phyloP scores from a whole-genome alignment of 805 yeast species.

The Jamesozyma gamospora region DNA sequence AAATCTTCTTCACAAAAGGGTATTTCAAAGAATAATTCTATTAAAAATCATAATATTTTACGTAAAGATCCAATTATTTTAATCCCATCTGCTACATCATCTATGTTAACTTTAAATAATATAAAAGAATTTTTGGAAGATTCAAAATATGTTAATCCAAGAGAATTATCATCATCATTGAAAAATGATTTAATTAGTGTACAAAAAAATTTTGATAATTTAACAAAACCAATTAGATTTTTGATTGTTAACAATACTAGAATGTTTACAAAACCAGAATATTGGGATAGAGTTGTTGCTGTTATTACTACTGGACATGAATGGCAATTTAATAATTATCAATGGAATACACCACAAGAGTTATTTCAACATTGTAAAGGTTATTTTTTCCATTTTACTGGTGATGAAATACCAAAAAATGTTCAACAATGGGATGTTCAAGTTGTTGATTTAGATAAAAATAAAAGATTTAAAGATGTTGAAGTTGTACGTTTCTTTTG shows the following conservation, averaged over 20 bases:
- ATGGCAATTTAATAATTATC: constrained; percentile 91
- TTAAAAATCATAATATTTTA: constrained; percentile 1
- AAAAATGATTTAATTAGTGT: constrained; percentile 25
- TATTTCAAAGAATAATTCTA: constrained; percentile 11
- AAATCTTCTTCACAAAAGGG: constrained; percentile 16
- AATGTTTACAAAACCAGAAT: constrained; percentile 81
- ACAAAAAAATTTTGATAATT: constrained; percentile 25
- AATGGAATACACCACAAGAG: constrained; percentile 67
- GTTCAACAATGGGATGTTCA: constrained; percentile 85
- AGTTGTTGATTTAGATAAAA: constrained; percentile 66
- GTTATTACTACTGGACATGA: constrained; percentile 93
- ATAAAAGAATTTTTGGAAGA: constrained; percentile 62
- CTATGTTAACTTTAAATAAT: constrained; percentile 54
- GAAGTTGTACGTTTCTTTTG: constrained; percentile 80
- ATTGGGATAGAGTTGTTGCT: constrained; percentile 96
- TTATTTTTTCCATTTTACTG: constrained; percentile 62
- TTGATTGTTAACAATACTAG: constrained; percentile 83
- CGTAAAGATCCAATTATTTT: constrained; percentile 58
- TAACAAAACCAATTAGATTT: constrained; percentile 26
- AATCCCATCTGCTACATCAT: constrained; percentile 71
- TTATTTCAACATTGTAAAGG: constrained; percentile 82
- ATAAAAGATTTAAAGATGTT: constrained; percentile 76
- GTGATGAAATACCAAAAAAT: constrained; percentile 68
- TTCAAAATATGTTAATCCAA: constrained; percentile 52
- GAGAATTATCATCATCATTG: constrained; percentile 29